Conservation (phyloP, 139 green algal genomes). For the Asterochloris erici region DNA sequence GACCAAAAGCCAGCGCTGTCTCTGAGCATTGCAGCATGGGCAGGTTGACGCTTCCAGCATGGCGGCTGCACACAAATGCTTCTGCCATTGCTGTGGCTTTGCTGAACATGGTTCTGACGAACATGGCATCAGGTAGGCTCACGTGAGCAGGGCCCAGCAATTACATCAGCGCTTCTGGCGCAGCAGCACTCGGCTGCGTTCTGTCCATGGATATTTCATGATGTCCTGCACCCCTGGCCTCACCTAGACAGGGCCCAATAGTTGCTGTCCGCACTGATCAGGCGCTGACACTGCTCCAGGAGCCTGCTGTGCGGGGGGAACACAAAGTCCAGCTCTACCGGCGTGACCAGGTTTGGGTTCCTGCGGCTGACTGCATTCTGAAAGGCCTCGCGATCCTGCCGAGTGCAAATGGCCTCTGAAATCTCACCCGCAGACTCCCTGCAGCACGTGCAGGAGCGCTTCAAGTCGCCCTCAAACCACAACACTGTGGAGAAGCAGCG, state of each 20-base stretch:
- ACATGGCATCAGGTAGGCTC: too few species aligned
- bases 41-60: too few species aligned
- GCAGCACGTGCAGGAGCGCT: background rate
- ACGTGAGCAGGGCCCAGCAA: too few species aligned
- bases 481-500: background rate
- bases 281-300: constrained; percentile 4
- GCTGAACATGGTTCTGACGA: too few species aligned
- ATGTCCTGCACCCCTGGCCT: background rate
- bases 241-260: constrained; percentile 7
- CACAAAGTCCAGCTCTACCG: constrained; percentile 17
- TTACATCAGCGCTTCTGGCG: too few species aligned
- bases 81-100: too few species aligned
- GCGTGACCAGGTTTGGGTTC: constrained; percentile 5
- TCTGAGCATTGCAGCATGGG: too few species aligned
- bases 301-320: background rate
- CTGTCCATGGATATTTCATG: too few species aligned
- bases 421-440: background rate
- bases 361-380: constrained; percentile 9
- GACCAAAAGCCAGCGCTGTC: too few species aligned
- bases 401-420: constrained; percentile 1
- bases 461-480: background rate
- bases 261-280: constrained; percentile 14
- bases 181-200: too few species aligned
- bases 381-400: constrained; percentile 3
- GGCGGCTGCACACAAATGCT: too few species aligned